These are phyloP conservation scores for Penicillium crystallinum DNA, from an alignment of 495 filamentous ascomycete species.

Conservation along the genomic window DNA sequence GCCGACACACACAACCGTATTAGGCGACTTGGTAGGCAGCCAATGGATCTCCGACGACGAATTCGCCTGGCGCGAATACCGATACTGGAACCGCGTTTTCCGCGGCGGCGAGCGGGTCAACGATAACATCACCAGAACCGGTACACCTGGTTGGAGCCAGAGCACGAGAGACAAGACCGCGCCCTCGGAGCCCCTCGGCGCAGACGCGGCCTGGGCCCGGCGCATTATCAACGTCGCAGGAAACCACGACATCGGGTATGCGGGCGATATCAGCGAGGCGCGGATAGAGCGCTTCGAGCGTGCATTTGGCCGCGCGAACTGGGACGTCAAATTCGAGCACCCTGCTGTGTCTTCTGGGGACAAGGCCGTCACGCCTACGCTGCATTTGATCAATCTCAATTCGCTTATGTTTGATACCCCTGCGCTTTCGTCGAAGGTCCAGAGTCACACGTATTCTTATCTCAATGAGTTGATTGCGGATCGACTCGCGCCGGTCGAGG, in stretches of 20 bases:
- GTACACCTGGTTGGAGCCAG: slow-evolving; percentile 13
- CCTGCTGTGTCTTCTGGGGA: slow-evolving; percentile 9
- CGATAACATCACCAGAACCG: slow-evolving; percentile 49
- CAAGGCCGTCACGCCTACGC: slow-evolving; percentile 31
- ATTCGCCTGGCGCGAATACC: slow-evolving; percentile 61
- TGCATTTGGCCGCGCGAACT: slow-evolving; percentile 80
- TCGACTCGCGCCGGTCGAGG: slow-evolving; percentile 61
- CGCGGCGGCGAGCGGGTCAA: slow-evolving; percentile 59
- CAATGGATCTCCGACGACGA: slow-evolving; percentile 90
- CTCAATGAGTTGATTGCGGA: slow-evolving; percentile 62
- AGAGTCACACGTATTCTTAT: slow-evolving; percentile 68
- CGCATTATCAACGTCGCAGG: slow-evolving; percentile 84
- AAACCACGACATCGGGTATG: slow-evolving; percentile 96
- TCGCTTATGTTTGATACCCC: slow-evolving; percentile 88
- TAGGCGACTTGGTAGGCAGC: slow-evolving; percentile 91
- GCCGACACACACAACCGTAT: slow-evolving; percentile 82
- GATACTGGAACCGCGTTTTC: slow-evolving; percentile 85
- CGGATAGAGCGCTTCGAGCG: slow-evolving; percentile 74
- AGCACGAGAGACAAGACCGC: slow-evolving; percentile 32
- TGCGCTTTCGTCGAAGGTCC: slow-evolving; percentile 56
- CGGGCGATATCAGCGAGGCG: slow-evolving; percentile 72
- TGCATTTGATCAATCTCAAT: slow-evolving; percentile 84
- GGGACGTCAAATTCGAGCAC: slow-evolving; percentile 68
- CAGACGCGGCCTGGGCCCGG: slow-evolving; percentile 57
- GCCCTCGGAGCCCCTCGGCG: slow-evolving; percentile 42